These are phyloP conservation scores for Macaranga tanarius DNA, from an alignment of 441 rosid genomes.

Conservation along the genomic window DNA sequence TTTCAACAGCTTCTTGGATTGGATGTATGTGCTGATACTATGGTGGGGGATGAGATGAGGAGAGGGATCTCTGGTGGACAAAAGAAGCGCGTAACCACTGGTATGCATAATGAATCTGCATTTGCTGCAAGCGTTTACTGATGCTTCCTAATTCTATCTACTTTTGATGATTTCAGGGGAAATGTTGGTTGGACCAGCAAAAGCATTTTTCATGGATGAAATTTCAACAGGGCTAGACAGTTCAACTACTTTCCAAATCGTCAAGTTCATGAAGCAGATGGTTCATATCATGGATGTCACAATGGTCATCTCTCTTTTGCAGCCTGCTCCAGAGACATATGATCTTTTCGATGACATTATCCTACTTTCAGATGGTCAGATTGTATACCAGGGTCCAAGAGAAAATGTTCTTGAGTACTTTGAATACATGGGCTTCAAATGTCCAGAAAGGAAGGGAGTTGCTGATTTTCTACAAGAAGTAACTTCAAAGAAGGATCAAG, in stretches of 20 bases:
- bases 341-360: conserved; percentile 66
- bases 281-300: conserved; percentile 63
- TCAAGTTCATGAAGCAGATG: conserved; percentile 61
- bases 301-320: conserved; percentile 58
- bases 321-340: conserved; percentile 68
- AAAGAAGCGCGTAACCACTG: conserved; percentile 70
- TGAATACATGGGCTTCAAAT: conserved; percentile 52
- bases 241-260: conserved; percentile 59
- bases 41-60: conserved; percentile 70
- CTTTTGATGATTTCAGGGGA: conserved; percentile 40
- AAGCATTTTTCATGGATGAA: conserved; percentile 67
- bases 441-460: conserved; percentile 67
- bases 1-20: conserved; percentile 51
- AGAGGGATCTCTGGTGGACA: conserved; percentile 75
- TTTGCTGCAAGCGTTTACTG: background rate
- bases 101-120: conserved; percentile 22
- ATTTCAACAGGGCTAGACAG: conserved; percentile 69
- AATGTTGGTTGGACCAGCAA: conserved; percentile 65
- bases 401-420: conserved; percentile 65
- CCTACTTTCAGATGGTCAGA: conserved; percentile 58
- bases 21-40: conserved; percentile 56
- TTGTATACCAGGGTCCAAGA: conserved; percentile 68
- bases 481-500: conserved; percentile 66
- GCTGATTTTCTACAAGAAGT: conserved; percentile 78
- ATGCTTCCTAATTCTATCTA: background rate